Conservation (phyloP, 305 asterid genomes). For the Fraxinus velutina region DNA sequence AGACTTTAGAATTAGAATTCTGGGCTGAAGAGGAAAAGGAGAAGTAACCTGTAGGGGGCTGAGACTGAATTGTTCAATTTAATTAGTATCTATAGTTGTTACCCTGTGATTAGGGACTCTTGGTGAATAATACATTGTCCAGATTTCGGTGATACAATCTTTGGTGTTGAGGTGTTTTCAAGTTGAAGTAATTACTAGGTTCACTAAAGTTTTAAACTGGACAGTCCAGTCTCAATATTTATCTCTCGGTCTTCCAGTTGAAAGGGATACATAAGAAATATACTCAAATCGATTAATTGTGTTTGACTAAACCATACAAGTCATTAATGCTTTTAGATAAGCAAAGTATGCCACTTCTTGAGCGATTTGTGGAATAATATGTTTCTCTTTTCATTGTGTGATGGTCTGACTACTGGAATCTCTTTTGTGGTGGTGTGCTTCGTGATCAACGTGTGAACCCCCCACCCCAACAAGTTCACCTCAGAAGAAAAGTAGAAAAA, state of each 20-base stretch:
- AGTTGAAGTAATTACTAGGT: neutral
- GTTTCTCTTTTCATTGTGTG: neutral
- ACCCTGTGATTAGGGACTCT: neutral
- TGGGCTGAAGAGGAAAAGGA: neutral
- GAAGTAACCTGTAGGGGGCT: neutral
- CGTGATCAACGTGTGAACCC: neutral
- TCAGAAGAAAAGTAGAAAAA: neutral
- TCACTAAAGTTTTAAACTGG: neutral
- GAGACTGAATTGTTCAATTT: neutral
- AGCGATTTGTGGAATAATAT: neutral
- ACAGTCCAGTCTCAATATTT: neutral
- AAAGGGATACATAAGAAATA: neutral
- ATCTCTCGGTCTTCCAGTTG: neutral
- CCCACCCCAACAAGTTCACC: neutral
- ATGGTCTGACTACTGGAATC: neutral
- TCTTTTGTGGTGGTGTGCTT: neutral
- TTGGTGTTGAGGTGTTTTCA: neutral
- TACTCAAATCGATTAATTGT: neutral
- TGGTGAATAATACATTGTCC: neutral
- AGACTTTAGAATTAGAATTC: neutral
- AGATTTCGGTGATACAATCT: neutral
- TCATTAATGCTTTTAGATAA: neutral
- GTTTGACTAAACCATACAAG: neutral
- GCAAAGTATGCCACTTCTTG: neutral
- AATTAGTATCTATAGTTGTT: neutral